Evolutionary conservation across 2,329 filamentous ascomycete genomes (phyloP), one percentile per base, ranked within the genome.

Genomic region (Leptographium flavum): DNA sequence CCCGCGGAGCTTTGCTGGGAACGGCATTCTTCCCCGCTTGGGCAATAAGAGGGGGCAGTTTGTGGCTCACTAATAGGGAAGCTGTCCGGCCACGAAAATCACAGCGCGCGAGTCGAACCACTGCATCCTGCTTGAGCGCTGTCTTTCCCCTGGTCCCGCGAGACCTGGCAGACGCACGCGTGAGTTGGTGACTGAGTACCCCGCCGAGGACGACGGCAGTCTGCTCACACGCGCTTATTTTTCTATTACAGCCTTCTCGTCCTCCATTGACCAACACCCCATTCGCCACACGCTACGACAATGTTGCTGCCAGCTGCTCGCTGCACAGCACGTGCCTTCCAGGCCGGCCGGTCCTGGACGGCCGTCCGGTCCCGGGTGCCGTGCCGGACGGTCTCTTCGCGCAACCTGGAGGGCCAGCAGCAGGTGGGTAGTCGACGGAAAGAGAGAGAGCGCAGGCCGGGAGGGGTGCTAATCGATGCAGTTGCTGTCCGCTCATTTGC

Each of bases 401-500:
- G 65, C 45, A 59, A 62, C 31, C 58, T 66, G 45, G 76, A 81
- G 46, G 65, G 70, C 50, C 76, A 81, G 59, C 76, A 80, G 33
- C n/a, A 27, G 21, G 25, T 30, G 25, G 23, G 27, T 22, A 7
- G 14, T 13, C 21, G 25, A 14, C 0, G 5, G 23, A 21, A 9
- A 9, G 15, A 21, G 14, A 9, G 15, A 33, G 30, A n/a, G 14
- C n/a, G 30, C 28, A 27, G 14, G 32, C 3, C 8, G 23, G 15
- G n/a, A 13, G 15, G 5, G 10, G 19, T 25, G 9, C 23, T 37
- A 17, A 44, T 10, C 8, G 5, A 10, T 19, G 15, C 19, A 95
- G 87, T 68, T 95, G 45, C 79, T 98, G 45, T 76, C 83, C 39
- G 74, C 83, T 46, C 72, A 83, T 59, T 74, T 98, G 43, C 73